Evolutionary conservation across 148 eudicot genomes (phyloP), one percentile per base, ranked within the genome.

Genomic region (Chenopodium quinoa): DNA sequence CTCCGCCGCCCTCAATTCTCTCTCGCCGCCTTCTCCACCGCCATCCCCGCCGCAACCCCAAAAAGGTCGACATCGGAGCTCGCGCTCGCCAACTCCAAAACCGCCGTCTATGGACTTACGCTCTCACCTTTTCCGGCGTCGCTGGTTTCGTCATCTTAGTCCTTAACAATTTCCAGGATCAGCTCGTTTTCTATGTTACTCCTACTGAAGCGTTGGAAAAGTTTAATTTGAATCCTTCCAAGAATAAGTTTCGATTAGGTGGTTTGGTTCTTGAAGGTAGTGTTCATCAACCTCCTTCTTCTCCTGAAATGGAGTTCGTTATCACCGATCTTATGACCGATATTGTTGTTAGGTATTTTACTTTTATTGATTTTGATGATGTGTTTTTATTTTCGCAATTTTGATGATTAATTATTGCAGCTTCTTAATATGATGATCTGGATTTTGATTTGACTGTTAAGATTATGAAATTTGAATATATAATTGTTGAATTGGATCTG

Each of bases 41-140:
- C 93, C 73, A 84, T 90, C 70, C 52, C 63, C 91, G 92, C 20
- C 83, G 83, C 44, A 76, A 84, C 4, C 34, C 91, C 14, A 71
- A 80, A 34, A 84, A 85, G 54, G 64, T 86, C 50, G 92, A 90
- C 89, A 92, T 95, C 83, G 94, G 88, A 34, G 97, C 96, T n/a
- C 89, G 91, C 4, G 97, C 99, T 7, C 91, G 97, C 0, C 97
- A 93, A 62, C 84, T 93, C 76, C 99, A 95, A 73, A 88, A 79
- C 66, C 94, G 97, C 7, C 92, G 97, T 2, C 89, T 95, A 60
- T 95, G 99, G 99, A 88, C 94, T 34, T 93, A 93, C 86, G 97
- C 92, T 29, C 78, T 89, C 1, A 88, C 97, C 29, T 93, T 95
- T 87, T 84, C 91, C 82, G 90, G 93, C 85, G 85, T 93, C 3